These are phyloP conservation scores for Emmonsiellopsis sp. DNA, from an alignment of 2,329 filamentous ascomycete genomes.

Conservation along the genomic window DNA sequence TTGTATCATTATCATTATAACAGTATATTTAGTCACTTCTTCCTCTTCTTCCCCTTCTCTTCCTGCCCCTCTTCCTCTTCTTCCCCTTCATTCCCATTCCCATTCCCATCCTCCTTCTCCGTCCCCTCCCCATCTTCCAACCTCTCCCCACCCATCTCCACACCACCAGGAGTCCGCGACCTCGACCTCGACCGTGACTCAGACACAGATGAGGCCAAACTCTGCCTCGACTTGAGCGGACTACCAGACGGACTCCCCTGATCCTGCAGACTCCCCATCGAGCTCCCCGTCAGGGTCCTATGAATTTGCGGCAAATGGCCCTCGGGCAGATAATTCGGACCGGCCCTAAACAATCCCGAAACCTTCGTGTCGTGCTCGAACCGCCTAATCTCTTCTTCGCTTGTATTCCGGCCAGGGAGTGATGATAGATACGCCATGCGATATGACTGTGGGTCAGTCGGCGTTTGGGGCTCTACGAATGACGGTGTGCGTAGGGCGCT, in stretches of 20 bases:
- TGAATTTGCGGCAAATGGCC: background rate
- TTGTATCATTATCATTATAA: too few species aligned
- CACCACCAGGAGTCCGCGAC: too few species aligned
- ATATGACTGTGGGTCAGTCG: background rate
- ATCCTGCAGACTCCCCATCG: background rate
- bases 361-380: constrained; percentile 8
- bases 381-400: constrained; percentile 5
- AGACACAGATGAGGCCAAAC: too few species aligned
- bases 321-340: background rate
- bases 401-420: background rate
- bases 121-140: too few species aligned
- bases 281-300: background rate
- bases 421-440: background rate
- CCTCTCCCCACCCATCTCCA: too few species aligned
- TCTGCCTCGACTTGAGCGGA: too few species aligned
- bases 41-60: too few species aligned
- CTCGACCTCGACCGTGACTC: too few species aligned
- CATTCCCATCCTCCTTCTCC: too few species aligned
- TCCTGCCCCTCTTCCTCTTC: too few species aligned
- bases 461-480: background rate
- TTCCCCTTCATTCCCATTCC: too few species aligned
- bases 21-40: too few species aligned
- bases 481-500: background rate
- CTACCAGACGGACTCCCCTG: background rate
- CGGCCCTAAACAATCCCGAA: background rate